Conservation (phyloP, 164 flowering plant genomes). For the Annona squamosa region DNA sequence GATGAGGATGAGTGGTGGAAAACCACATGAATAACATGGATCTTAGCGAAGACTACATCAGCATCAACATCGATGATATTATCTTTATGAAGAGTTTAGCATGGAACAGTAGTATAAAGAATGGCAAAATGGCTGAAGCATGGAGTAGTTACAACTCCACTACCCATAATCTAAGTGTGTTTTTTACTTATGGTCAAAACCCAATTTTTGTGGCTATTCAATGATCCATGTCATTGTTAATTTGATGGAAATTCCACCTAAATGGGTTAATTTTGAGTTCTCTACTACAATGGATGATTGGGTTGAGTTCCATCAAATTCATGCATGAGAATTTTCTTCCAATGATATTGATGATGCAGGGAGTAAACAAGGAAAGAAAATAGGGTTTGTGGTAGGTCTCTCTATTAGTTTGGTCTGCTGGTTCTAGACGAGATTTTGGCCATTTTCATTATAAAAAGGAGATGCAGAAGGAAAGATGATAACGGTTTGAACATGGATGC, state of each 20-base stretch:
- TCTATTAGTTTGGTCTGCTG: neutral
- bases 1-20: no score
- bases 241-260: no score
- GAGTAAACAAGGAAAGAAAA: neutral
- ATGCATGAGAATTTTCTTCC: no score
- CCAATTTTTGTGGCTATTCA: conserved; percentile 13
- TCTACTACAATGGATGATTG: no score
- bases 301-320: no score
- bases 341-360: no score
- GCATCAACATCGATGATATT: conserved; percentile 43
- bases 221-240: no score
- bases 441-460: neutral
- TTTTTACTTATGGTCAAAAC: conserved; percentile 31
- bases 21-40: conserved; percentile 27
- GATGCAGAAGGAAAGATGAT: neutral
- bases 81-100: conserved; percentile 19
- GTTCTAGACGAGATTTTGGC: neutral
- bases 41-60: conserved; percentile 38
- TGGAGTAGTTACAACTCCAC: conserved; percentile 27
- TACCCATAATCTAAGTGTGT: conserved; percentile 31
- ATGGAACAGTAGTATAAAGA: conserved; percentile 45
- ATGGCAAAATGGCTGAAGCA: conserved; percentile 35
- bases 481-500: neutral
- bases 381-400: neutral
- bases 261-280: no score